Percentiles rank a stretch among this genome's conserved stretches.
Evolutionary conservation across 2,329 filamentous ascomycete genomes (phyloP).

Genomic region (Talaromyces sp.): DNA sequence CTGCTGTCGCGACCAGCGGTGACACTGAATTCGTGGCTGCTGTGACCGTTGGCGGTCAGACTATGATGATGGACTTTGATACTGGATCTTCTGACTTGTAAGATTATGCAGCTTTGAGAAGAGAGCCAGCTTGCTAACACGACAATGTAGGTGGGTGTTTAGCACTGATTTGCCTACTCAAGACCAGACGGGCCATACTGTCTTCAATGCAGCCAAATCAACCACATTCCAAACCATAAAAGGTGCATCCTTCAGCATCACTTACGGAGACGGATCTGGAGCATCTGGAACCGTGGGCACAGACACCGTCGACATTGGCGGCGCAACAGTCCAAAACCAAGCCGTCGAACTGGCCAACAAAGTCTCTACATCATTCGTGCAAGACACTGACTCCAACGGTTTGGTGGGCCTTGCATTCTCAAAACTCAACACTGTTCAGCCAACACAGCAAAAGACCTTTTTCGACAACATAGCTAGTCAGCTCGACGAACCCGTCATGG

Average conservation of each 20-base stretch:
- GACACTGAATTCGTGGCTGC: slow-evolving; percentile 70
- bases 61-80: slow-evolving; percentile 69
- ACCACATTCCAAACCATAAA: slow-evolving; percentile 50
- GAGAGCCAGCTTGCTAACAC: not conserved
- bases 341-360: slow-evolving; percentile 65
- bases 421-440: slow-evolving; percentile 63
- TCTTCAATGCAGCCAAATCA: slow-evolving; percentile 56
- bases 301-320: slow-evolving; percentile 68
- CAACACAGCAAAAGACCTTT: slow-evolving; percentile 66
- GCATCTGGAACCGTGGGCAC: slow-evolving; percentile 63
- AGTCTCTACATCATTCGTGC: slow-evolving; percentile 59
- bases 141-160: slow-evolving; percentile 62
- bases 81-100: slow-evolving; percentile 72
- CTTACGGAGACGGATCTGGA: slow-evolving; percentile 67
- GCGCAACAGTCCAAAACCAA: slow-evolving; percentile 60
- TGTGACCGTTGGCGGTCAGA: slow-evolving; percentile 68
- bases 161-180: slow-evolving; percentile 56
- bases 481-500: slow-evolving; percentile 67
- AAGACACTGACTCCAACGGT: slow-evolving; percentile 64
- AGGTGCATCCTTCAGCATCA: slow-evolving; percentile 60
- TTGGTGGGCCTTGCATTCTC: slow-evolving; percentile 68
- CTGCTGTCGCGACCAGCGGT: slow-evolving; percentile 60
- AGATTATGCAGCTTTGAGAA: slow-evolving; percentile 17
- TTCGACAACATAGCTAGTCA: slow-evolving; percentile 66
- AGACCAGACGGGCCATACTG: slow-evolving; percentile 52